Evolutionary conservation across 768 basidiomycete species (phyloP).

Genomic region (Tylopilus intermedius): DNA sequence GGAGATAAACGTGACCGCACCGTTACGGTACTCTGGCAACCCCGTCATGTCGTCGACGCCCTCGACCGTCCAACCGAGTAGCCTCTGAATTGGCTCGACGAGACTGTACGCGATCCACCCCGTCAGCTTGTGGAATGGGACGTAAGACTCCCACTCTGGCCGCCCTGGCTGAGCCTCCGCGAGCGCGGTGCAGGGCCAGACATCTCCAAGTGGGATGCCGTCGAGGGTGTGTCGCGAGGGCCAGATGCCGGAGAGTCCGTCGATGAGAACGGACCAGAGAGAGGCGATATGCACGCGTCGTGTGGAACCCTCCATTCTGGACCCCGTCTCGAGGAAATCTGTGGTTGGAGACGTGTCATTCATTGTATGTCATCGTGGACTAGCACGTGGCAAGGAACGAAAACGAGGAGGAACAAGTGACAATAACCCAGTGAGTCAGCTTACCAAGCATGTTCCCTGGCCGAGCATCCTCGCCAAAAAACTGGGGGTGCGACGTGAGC

Average conservation of each 20-base stretch:
- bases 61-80: too few relatives aligned
- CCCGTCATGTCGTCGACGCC: too few relatives aligned
- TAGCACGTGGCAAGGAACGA: neutral
- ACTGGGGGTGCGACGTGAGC: slow-evolving; percentile 55
- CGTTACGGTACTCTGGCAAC: too few relatives aligned
- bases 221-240: slow-evolving; percentile 67
- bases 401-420: neutral
- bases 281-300: slow-evolving; percentile 63
- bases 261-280: slow-evolving; percentile 79
- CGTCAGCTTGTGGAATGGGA: too few relatives aligned
- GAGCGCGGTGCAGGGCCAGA: slow-evolving; percentile 75
- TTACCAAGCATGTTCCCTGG: slow-evolving; percentile 81
- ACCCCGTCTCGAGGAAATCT: slow-evolving; percentile 69
- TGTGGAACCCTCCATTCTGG: slow-evolving; percentile 36
- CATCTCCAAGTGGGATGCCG: slow-evolving; percentile 78
- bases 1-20: too few relatives aligned
- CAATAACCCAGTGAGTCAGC: neutral
- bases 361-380: neutral
- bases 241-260: slow-evolving; percentile 86
- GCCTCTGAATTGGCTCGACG: too few relatives aligned
- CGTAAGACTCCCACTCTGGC: too few relatives aligned
- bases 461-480: slow-evolving; percentile 70
- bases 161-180: neutral
- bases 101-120: too few relatives aligned
- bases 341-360: neutral